Evolutionary conservation across 257 asterid species (phyloP), one percentile per base, ranked within the genome.

Genomic region (Solanum appendiculatum): DNA sequence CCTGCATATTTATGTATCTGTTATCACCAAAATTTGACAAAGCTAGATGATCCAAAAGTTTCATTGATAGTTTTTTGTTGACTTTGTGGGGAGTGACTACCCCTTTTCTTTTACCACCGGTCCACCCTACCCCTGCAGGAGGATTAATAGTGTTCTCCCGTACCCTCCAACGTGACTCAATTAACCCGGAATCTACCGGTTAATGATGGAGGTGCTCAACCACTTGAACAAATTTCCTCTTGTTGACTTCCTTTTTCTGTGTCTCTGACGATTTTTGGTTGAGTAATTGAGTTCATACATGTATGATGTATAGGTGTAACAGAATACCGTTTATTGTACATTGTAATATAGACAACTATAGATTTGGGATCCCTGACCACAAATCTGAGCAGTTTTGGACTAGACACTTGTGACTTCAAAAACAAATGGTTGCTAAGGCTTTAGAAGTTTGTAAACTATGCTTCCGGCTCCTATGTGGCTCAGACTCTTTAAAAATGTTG

Each of bases 1-100:
- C 27, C 70, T 29, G 78, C 88, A 44, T 63, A 48, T 29, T 74
- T 66, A 13, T 58, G 51, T 36, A 48, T 75, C 21, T 69, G 56
- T 56, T 81, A 63, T 58, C 18, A 54, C 37, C 58, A 78, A 85
- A 86, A 90, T 58, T 42, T 82, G 85, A 58, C 87, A 51, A 74
- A 29, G 21, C 68, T 33, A 8, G 56, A 40, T 31, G 77, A 34
- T 23, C 21, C 37, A 44, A 34, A 68, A 12, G 31, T 42, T 87
- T 1, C 39, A 78, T 25, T 27, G 25, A 27, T 15, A 42, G 39
- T 36, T 25, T 44, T 42, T 44, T 78, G 39, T 78, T 42, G 40
- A 14, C 63, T 78, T 42, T 42, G 60, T 25, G 64, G 37, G 63
- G 39, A 44, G 34, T 44, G 83, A 42, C 37, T 12, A 4, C 23